Base-by-base conservation (phyloP, 768 basidiomycete genomes). In the Phaeotremella skinneri region DNA sequence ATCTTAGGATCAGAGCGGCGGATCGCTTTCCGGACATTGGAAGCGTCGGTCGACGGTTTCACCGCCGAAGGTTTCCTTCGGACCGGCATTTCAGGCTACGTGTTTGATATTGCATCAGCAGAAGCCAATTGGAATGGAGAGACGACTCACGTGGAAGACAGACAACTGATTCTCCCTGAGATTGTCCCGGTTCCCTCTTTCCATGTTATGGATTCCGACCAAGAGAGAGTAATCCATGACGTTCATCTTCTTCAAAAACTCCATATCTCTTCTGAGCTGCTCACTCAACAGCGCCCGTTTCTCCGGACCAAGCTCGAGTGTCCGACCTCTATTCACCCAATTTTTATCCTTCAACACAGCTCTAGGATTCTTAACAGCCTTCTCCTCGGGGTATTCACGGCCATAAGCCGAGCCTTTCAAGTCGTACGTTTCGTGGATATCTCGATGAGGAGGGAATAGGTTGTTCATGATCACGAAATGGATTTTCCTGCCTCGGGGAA, bases 391-490 rank as follows among this genome's bases (percentile, higher is more conserved):
- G 63, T 91, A 92, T 76, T 85, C 81, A 25, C 94, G 81, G 0
- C 93, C 94, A 1, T 94, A 85, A 0, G 93, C 92, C 48, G 88
- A 90, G 1, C 93, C 94, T 75, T 99, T 98, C 65, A 98, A 82
- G 76, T 99, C 94, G 72, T 89, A 98, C 29, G 93, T 94, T 80
- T 97, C 96, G 78, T 99, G 96, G 42, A 98, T 83, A 75, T 99
- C 96, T 64, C 91, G 86, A 79, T 98, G 94, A 0, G 96, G 88
- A 0, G 96, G 94, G 79, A 99, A 97, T 27, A 99, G 83, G 76
- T 99, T 99, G 81, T 98, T 99, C 92, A 98, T 97, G 78, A 99
- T 96, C 55, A 98, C 91, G 73, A 99, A 99, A 76, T 99, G 96
- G 53, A 99, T 99, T 80, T 99, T 99, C 45, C 83, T 80, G 0